Conservation (phyloP, 257 asterid genomes). For the Cynanchum wilfordii region DNA sequence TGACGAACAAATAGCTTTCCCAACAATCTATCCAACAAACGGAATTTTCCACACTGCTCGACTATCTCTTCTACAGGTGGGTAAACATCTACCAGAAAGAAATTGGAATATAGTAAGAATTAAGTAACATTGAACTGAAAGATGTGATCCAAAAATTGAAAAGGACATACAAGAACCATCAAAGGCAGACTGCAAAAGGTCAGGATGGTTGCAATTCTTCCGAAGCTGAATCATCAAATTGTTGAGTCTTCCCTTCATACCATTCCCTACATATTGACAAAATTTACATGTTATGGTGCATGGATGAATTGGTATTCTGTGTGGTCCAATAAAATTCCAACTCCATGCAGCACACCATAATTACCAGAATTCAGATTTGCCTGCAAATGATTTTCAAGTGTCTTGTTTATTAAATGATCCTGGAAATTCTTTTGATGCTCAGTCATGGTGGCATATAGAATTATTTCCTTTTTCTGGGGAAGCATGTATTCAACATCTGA, state of each 20-base stretch:
- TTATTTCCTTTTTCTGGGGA: conserved; percentile 91
- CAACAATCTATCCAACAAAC: conserved; percentile 66
- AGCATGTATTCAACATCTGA: conserved; percentile 83
- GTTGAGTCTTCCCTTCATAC: conserved; percentile 68
- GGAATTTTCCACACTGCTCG: conserved; percentile 93
- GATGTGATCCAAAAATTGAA: conserved; percentile 12
- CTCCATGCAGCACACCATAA: neutral
- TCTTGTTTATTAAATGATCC: conserved; percentile 77
- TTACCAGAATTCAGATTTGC: conserved; percentile 52
- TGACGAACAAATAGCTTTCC: conserved; percentile 66
- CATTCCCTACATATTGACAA: conserved; percentile 48
- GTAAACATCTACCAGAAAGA: conserved; percentile 42
- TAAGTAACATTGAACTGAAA: neutral
- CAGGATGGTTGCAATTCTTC: conserved; percentile 98
- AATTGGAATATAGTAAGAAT: conserved; percentile 16
- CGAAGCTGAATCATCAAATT: conserved; percentile 93
- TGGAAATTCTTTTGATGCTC: conserved; percentile 76
- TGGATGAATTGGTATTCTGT: neutral
- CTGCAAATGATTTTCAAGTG: conserved; percentile 62
- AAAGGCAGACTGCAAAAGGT: conserved; percentile 81
- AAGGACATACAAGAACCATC: conserved; percentile 72
- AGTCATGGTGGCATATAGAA: conserved; percentile 82
- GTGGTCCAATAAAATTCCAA: neutral
- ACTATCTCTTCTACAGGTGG: conserved; percentile 87
- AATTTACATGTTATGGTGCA: conserved; percentile 2